Percentiles rank a stretch among this genome's conserved stretches.
Conservation (phyloP, 2,329 filamentous ascomycete genomes). For the Tolypocladium ophioglossoides region DNA sequence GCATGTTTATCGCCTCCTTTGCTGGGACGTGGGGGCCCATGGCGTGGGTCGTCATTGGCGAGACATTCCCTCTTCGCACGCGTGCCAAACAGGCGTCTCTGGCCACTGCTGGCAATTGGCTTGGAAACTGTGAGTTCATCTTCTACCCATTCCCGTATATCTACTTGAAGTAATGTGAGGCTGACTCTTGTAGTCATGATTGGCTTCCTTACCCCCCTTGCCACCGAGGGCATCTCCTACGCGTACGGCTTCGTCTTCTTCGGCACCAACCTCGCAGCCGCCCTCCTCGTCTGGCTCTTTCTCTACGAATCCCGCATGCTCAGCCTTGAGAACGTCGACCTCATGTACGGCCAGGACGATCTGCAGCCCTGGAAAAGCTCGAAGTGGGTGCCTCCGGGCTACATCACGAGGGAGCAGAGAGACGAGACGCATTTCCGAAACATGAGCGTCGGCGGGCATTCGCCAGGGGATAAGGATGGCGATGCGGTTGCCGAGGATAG, state of each 20-base stretch:
- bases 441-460: slow-evolving; percentile 3
- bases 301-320: slow-evolving; percentile 55
- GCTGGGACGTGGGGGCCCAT: slow-evolving; percentile 61
- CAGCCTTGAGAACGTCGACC: slow-evolving; percentile 61
- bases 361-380: slow-evolving; percentile 52
- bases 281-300: slow-evolving; percentile 56
- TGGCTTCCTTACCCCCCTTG: slow-evolving; percentile 58
- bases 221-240: slow-evolving; percentile 49
- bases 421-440: slow-evolving; percentile 17
- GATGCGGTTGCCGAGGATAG: slow-evolving; percentile 2
- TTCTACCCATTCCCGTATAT: too few species aligned
- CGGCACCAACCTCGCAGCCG: slow-evolving; percentile 47
- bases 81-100: slow-evolving; percentile 44
- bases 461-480: slow-evolving; percentile 3
- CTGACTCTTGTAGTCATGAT: slow-evolving; percentile 39
- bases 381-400: slow-evolving; percentile 39
- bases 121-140: slow-evolving; percentile 41
- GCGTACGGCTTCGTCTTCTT: slow-evolving; percentile 57
- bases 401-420: slow-evolving; percentile 26
- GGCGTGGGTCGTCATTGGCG: slow-evolving; percentile 57
- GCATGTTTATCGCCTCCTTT: slow-evolving; percentile 65
- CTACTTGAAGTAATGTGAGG: too few species aligned
- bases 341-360: slow-evolving; percentile 51
- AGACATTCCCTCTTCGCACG: slow-evolving; percentile 51
- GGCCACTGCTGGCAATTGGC: slow-evolving; percentile 44